Conservation (phyloP, 441 rosid genomes). For the Corymbia calophylla region DNA sequence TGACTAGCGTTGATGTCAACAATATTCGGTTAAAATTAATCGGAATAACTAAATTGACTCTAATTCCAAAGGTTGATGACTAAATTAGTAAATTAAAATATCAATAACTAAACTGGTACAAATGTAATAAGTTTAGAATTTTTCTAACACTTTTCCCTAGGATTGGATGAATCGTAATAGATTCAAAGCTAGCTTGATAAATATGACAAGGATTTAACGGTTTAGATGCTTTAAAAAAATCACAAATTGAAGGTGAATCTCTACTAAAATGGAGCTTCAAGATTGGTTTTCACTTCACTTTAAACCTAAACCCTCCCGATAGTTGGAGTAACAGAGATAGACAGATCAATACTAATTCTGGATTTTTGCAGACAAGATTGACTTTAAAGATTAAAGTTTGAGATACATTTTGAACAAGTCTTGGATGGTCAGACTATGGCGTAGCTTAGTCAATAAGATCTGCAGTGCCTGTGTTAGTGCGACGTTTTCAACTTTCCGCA, state of each 20-base stretch:
- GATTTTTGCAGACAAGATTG: not conserved
- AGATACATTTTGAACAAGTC: not conserved
- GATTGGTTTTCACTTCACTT: not conserved
- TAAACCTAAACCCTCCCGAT: rapidly evolving
- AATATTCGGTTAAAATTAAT: too few species aligned
- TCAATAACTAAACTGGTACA: not conserved
- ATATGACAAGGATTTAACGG: not conserved
- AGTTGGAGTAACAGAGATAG: not conserved
- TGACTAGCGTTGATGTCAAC: too few species aligned
- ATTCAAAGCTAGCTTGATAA: not conserved
- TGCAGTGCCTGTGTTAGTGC: not conserved
- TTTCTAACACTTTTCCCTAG: too few species aligned
- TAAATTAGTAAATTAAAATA: not conserved
- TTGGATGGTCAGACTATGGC: not conserved
- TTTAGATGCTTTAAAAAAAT: not conserved
- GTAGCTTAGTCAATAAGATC: not conserved
- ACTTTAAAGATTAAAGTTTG: not conserved
- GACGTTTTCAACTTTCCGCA: not conserved
- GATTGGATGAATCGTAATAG: not conserved
- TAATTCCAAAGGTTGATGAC: too few species aligned
- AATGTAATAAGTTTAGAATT: not conserved
- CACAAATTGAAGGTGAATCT: not conserved
- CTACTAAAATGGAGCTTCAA: not conserved
- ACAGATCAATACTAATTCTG: not conserved
- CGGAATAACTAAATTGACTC: too few species aligned